A percentile compares a stretch with the other conserved stretches of the same genome.
These are phyloP conservation scores for Typha latifolia DNA, from an alignment of 176 grass and related monocot genomes.

Conservation along the genomic window DNA sequence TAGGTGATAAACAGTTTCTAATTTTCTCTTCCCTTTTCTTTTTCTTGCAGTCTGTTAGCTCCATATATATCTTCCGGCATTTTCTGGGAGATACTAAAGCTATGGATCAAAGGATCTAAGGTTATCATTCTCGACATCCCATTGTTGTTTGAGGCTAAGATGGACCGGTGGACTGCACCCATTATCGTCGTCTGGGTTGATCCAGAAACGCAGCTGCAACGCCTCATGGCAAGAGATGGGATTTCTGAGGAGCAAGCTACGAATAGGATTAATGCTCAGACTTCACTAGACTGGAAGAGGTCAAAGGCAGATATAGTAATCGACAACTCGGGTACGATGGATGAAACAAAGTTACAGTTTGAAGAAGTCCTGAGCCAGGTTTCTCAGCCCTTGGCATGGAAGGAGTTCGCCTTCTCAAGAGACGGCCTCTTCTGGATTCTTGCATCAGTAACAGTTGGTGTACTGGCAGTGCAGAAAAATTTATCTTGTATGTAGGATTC, in stretches of 20 bases:
- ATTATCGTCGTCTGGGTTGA: slow-evolving; percentile 83
- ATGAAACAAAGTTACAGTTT: slow-evolving; percentile 58
- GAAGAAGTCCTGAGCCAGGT: slow-evolving; percentile 42
- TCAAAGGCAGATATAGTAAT: slow-evolving; percentile 70
- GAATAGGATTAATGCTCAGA: slow-evolving; percentile 59
- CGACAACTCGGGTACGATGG: slow-evolving; percentile 54
- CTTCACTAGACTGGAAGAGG: slow-evolving; percentile 57
- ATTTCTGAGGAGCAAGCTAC: slow-evolving; percentile 60
- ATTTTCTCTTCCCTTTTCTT: background rate
- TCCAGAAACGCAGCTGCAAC: slow-evolving; percentile 49
- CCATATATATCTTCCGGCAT: slow-evolving; percentile 72
- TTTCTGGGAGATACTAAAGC: slow-evolving; percentile 66
- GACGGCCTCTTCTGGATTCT: slow-evolving; percentile 57
- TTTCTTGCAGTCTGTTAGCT: slow-evolving; percentile 55
- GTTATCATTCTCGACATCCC: slow-evolving; percentile 80
- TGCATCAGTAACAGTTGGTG: slow-evolving; percentile 32
- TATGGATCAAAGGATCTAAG: slow-evolving; percentile 66
- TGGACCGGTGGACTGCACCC: slow-evolving; percentile 60
- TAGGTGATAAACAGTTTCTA: background rate
- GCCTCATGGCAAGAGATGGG: slow-evolving; percentile 65
- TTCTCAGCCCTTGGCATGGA: slow-evolving; percentile 50
- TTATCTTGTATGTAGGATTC: background rate
- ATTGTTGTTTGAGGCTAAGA: slow-evolving; percentile 75
- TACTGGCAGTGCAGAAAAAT: slow-evolving; percentile 56
- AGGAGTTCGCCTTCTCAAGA: slow-evolving; percentile 49